Base-by-base conservation (phyloP, 345 rosid genomes). In the Aurinia saxatilis region DNA sequence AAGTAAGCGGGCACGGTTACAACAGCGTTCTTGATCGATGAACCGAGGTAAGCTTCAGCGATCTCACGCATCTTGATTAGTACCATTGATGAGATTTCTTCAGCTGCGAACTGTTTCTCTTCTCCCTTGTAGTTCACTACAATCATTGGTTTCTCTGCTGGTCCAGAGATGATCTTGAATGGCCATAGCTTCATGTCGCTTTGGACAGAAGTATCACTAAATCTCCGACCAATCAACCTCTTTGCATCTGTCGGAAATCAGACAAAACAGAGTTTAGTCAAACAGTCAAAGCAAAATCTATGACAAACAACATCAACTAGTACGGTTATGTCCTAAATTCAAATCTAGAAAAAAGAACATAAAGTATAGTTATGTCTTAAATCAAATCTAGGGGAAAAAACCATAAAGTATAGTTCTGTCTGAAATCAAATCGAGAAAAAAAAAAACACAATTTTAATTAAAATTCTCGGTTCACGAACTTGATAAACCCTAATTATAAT, bases 181-280 rank as follows among this genome's bases (percentile, higher is more conserved):
- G 79, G 79, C 79, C 76, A 75, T 8, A 45, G 46, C 63, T 63
- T 67, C 74, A 63, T 72, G 39, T 76, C 80, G 4, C 46, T 48
- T 39, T 76, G 80, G 2, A 76, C 80, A 0, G 74, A 63, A 7
- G 63, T 8, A 23, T 76, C 80, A 47, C 60, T 49, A 60, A 46
- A 67, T 42, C 73, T 60, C 5, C 76, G 70, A 25, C 79, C 79
- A 17, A 75, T 66, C 49, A 75, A 70, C 16, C 76, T 65, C 59
- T 75, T 75, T 0, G 79, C 79, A n/a, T 77, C 80, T 65, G 34
- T 16, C 19, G 40, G 6, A 45, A 9, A n/a, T 18, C 0, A 30
- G 67, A 47, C 15, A 40, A 47, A 53, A 53, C 42, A 63, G 30
- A 40, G 38, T 23, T 40, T 78, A 75, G 16, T 79, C 34, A 13